Evolutionary conservation across 768 basidiomycete genomes (phyloP).

Genomic region (Suillus bovinus): DNA sequence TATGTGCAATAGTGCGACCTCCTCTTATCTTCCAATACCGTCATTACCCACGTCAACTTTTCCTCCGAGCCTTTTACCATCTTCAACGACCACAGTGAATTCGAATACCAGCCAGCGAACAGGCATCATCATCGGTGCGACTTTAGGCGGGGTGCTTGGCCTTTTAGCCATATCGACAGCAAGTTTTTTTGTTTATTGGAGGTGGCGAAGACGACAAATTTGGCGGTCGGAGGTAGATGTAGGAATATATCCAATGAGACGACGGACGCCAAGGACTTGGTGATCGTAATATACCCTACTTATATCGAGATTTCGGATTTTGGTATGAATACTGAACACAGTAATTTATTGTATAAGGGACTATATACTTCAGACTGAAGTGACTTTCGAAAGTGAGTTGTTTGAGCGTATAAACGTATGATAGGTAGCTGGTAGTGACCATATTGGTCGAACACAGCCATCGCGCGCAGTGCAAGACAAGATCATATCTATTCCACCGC

Average conservation of each 20-base stretch:
- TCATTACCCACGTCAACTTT: constrained; percentile 26
- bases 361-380: neutral
- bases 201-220: constrained; percentile 9
- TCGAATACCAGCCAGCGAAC: constrained; percentile 7
- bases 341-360: neutral
- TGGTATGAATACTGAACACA: neutral
- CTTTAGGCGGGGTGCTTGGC: constrained; percentile 17
- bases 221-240: neutral
- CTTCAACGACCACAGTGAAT: constrained; percentile 12
- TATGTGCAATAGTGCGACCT: constrained; percentile 21
- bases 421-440: too few species aligned
- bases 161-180: constrained; percentile 14
- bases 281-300: constrained; percentile 4
- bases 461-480: neutral
- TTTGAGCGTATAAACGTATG: too few species aligned
- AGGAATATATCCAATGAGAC: neutral
- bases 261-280: neutral
- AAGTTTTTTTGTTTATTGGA: constrained; percentile 13
- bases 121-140: constrained; percentile 18
- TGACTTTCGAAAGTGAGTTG: neutral
- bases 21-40: constrained; percentile 26
- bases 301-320: constrained; percentile 1
- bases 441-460: constrained; percentile 2
- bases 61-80: constrained; percentile 18
- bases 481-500: constrained; percentile 3